Conservation (phyloP, 1,284 basidiomycete genomes). For the Sporisorium graminicola region DNA sequence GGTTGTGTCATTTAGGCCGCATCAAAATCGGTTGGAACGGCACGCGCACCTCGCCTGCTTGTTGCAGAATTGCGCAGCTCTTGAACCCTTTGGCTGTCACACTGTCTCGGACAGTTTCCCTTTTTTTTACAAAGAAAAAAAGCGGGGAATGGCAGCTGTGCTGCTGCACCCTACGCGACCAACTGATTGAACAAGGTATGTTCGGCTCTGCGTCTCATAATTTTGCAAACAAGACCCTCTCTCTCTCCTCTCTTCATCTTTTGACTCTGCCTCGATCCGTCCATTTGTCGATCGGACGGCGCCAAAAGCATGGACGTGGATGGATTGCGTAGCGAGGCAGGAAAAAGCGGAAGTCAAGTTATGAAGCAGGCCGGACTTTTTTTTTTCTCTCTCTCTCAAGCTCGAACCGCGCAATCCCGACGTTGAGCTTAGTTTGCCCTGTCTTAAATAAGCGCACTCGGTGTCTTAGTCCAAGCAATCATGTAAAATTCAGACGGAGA, state of each 20-base stretch:
- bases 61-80: background rate
- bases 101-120: background rate
- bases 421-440: background rate
- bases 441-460: background rate
- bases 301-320: too few relatives aligned
- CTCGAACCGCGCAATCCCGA: background rate
- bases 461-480: background rate
- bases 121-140: background rate
- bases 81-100: constrained; percentile 4
- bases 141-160: background rate
- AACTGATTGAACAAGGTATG: background rate
- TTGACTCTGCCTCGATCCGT: too few relatives aligned
- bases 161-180: background rate
- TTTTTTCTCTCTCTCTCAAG: background rate
- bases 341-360: background rate
- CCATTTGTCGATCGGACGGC: too few relatives aligned
- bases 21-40: constrained; percentile 15
- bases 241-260: too few relatives aligned
- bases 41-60: constrained; percentile 6
- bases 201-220: background rate
- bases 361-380: background rate
- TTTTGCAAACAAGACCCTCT: too few relatives aligned
- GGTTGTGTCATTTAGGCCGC: constrained; percentile 13
- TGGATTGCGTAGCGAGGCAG: background rate
- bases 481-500: background rate